phyloP scores from a whole-genome alignment of 2,329 filamentous ascomycete genomes.

The Ascocoryne sarcoides region DNA sequence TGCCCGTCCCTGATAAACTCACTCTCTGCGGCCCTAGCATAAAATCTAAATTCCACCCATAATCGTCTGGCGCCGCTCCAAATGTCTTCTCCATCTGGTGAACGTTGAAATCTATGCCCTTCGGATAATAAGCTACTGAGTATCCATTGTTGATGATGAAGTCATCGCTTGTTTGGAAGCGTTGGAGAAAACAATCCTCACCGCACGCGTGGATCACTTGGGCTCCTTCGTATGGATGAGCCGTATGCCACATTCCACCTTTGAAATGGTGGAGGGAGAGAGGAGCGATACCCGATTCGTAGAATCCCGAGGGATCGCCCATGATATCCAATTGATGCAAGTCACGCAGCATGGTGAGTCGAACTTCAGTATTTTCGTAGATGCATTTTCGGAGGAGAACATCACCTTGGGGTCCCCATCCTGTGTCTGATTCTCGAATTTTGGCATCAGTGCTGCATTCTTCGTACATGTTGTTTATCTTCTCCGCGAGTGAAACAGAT shows the following conservation, averaged over 20 bases:
- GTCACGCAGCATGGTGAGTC: constrained; percentile 23
- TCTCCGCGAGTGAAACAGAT: constrained; percentile 34
- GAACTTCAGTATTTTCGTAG: constrained; percentile 26
- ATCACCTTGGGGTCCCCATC: constrained; percentile 42
- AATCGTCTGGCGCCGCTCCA: constrained; percentile 21
- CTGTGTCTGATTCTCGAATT: constrained; percentile 45
- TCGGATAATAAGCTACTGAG: constrained; percentile 24
- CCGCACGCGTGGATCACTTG: constrained; percentile 26
- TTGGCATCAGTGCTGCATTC: constrained; percentile 41
- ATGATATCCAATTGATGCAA: constrained; percentile 26
- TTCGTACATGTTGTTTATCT: constrained; percentile 37
- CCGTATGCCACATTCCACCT: constrained; percentile 45
- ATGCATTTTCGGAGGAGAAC: constrained; percentile 27
- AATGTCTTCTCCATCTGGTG: constrained; percentile 27
- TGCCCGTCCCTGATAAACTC: constrained; percentile 39
- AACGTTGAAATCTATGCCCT: constrained; percentile 25
- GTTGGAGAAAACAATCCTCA: constrained; percentile 27
- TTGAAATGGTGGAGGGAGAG: constrained; percentile 27
- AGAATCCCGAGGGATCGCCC: constrained; percentile 26
- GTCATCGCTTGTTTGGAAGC: constrained; percentile 24
- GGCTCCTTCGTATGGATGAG: constrained; percentile 19
- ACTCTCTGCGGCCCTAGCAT: constrained; percentile 42
- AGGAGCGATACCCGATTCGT: constrained; percentile 23
- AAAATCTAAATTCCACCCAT: constrained; percentile 34
- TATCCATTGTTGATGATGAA: constrained; percentile 26